These are phyloP conservation scores for Aspergillus conjunctus DNA, from an alignment of 495 filamentous ascomycete species.

Conservation along the genomic window DNA sequence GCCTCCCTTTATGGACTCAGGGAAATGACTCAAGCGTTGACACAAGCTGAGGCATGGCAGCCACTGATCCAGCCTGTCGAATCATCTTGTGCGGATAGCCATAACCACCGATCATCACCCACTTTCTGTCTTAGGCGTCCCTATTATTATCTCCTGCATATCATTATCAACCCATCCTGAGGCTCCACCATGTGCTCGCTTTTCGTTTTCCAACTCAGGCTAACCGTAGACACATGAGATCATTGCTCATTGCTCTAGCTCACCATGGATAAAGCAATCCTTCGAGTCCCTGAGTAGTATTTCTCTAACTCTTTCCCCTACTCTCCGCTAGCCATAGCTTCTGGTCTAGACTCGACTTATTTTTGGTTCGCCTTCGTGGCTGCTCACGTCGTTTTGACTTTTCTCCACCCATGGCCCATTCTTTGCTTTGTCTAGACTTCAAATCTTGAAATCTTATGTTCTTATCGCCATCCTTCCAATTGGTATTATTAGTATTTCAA, in stretches of 20 bases:
- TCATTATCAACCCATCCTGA: not conserved
- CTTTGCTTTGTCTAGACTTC: conserved; percentile 1
- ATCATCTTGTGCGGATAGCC: not conserved
- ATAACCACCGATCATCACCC: not conserved
- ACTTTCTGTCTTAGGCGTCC: too few species aligned
- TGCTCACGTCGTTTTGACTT: not conserved
- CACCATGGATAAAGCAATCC: not conserved
- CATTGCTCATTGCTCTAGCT: not conserved
- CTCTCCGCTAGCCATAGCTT: conserved; percentile 1
- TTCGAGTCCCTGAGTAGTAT: not conserved
- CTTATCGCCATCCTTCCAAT: conserved; percentile 7
- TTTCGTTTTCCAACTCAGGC: not conserved
- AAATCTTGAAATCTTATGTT: conserved; percentile 1
- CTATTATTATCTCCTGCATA: conserved; percentile 1
- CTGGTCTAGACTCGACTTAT: conserved; percentile 23
- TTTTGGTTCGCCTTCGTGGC: conserved; percentile 20
- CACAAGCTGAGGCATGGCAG: not conserved
- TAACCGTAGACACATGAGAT: not conserved
- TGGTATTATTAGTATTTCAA: not conserved
- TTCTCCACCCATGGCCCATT: conserved; percentile 16
- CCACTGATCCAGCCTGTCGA: not conserved
- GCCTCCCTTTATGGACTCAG: too few species aligned
- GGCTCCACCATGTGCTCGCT: not conserved
- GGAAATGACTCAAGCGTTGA: too few species aligned
- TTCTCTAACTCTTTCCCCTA: not conserved